Evolutionary conservation across 2,329 filamentous ascomycete genomes (phyloP).

Genomic region (Aspergillus melleus): DNA sequence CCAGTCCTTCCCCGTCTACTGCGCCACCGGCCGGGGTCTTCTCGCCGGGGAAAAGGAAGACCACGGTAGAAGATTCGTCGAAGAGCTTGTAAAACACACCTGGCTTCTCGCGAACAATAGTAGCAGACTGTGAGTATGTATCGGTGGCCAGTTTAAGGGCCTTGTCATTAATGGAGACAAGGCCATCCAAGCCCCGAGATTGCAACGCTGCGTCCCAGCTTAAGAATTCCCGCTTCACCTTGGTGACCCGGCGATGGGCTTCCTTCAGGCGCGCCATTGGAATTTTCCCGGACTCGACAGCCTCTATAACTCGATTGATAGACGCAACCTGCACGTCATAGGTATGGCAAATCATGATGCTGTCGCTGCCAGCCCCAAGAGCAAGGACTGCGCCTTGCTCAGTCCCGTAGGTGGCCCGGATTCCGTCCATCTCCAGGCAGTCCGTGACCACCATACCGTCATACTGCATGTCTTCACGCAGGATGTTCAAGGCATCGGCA

Average conservation of each 20-base stretch:
- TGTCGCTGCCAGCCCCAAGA: slow-evolving; percentile 46
- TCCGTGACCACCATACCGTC: slow-evolving; percentile 48
- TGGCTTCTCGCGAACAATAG: slow-evolving; percentile 37
- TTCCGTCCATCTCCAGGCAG: slow-evolving; percentile 49
- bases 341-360: slow-evolving; percentile 49
- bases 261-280: slow-evolving; percentile 31
- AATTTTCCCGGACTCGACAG: slow-evolving; percentile 38
- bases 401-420: slow-evolving; percentile 42
- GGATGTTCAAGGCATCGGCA: slow-evolving; percentile 36
- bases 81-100: slow-evolving; percentile 32
- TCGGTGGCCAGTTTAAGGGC: slow-evolving; percentile 31
- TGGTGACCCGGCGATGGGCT: slow-evolving; percentile 36
- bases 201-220: slow-evolving; percentile 32
- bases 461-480: slow-evolving; percentile 46
- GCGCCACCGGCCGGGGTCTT: slow-evolving; percentile 36
- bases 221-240: slow-evolving; percentile 39
- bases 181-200: slow-evolving; percentile 14
- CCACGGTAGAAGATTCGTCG: slow-evolving; percentile 23
- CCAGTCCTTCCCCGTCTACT: slow-evolving; percentile 40
- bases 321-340: slow-evolving; percentile 42
- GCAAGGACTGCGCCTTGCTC: slow-evolving; percentile 43
- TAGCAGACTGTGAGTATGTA: slow-evolving; percentile 42
- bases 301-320: slow-evolving; percentile 40
- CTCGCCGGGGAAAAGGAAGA: slow-evolving; percentile 42
- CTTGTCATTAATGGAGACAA: slow-evolving; percentile 26